These are phyloP conservation scores for Dictyostelium intermedium DNA, from an alignment of 78 protist species.

Conservation along the genomic window DNA sequence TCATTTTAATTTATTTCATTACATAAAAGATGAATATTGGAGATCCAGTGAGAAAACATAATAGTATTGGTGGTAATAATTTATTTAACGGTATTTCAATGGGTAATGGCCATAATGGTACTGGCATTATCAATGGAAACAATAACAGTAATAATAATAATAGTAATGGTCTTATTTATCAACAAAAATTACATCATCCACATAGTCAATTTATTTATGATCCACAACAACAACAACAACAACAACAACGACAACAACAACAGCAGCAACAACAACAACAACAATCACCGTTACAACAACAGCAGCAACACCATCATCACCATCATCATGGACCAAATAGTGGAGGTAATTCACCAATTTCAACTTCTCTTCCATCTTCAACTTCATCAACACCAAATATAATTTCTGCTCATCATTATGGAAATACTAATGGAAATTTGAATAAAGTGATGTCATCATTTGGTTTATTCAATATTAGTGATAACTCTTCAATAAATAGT, in stretches of 20 bases:
- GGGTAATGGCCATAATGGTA: background rate
- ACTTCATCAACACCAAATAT: conserved; percentile 17
- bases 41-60: conserved; percentile 51
- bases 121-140: background rate
- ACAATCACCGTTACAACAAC: background rate
- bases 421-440: background rate
- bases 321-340: background rate
- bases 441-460: conserved; percentile 1
- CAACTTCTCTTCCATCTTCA: background rate
- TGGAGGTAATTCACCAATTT: background rate
- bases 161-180: background rate
- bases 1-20: background rate
- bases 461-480: background rate
- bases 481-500: background rate
- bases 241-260: conserved; percentile 3
- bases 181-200: background rate
- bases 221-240: background rate
- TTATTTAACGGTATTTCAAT: background rate
- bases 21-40: conserved; percentile 53
- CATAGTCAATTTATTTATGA: background rate
- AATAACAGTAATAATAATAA: too few species aligned
- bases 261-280: background rate
- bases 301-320: conserved; percentile 20
- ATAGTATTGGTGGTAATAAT: background rate
- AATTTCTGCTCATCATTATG: background rate